Base-by-base conservation (phyloP, 176 grass and related monocot genomes). In the Oryza meyeriana region DNA sequence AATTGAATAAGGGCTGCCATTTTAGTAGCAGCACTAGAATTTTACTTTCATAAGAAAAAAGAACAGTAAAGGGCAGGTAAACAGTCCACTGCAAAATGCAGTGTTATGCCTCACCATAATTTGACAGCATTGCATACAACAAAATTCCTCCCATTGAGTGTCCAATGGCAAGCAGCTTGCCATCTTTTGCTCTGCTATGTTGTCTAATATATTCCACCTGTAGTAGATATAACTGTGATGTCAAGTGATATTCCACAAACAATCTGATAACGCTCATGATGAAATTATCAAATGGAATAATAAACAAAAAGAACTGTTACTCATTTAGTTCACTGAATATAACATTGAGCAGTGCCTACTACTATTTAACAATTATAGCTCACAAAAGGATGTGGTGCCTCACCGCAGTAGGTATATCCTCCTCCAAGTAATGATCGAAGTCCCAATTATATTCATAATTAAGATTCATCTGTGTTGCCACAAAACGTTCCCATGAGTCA, bases 361-460 rank as follows among this genome's bases (percentile, higher is more conserved):
- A 62, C 58, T 57, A 31, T 55, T 55, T 16, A 24, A 41, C 2
- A 34, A 13, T 8, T 88, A 79, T 72, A 76, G 39, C 10, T 73
- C 31, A 32, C 52, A 64, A 36, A 61, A 79, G 61, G 72, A 30
- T 28, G 34, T 10, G 20, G 57, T 26, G 10, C 38, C 85, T 20
- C 10, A 96, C 93, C 85, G 80, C 90, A 77, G 88, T 90, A 48
- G 93, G 93, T 81, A 96, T 86, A 83, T 96, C 93, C 83, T 96
- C 88, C 85, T 96, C 93, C 77, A 96, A 84, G 81, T 96, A 92
- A 75, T 96, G 88, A 52, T 96, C 93, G 13, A 96, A 96, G 24
- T 92, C 90, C 93, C 90, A 90, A 86, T 92, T 81, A 87, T 92
- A 92, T 39, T 89, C 82, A 65, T 82, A 67, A 89, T 83, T 92